Percentiles rank a stretch among this genome's conserved stretches.
Evolutionary conservation across 2,329 filamentous ascomycete species (phyloP).

Genomic region (Dendryphion nanum): DNA sequence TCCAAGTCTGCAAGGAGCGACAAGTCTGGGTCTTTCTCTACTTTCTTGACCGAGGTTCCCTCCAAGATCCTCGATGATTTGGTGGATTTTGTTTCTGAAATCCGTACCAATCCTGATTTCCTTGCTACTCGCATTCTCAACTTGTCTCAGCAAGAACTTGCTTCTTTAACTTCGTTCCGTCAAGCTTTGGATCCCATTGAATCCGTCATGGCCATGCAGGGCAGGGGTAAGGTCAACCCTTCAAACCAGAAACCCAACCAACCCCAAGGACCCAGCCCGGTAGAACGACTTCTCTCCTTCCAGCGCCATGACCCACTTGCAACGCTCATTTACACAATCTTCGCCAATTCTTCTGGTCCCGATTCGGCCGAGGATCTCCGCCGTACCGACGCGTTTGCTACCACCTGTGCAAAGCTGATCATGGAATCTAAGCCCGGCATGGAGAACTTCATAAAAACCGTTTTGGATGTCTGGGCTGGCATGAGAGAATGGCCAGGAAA

Average conservation of each 20-base stretch:
- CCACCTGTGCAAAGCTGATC: constrained; percentile 79
- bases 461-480: constrained; percentile 83
- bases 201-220: constrained; percentile 73
- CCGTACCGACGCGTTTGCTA: constrained; percentile 84
- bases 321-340: constrained; percentile 81
- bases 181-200: constrained; percentile 78
- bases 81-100: constrained; percentile 73
- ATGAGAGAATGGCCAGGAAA: constrained; percentile 89
- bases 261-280: constrained; percentile 59
- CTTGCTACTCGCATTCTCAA: constrained; percentile 77
- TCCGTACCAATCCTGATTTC: constrained; percentile 85
- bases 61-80: constrained; percentile 72
- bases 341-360: constrained; percentile 79
- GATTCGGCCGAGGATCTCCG: constrained; percentile 78
- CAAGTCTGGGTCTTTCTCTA: constrained; percentile 44
- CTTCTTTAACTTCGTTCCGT: constrained; percentile 74
- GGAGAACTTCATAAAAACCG: constrained; percentile 77
- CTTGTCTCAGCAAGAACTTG: constrained; percentile 73
- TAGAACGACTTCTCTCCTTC: constrained; percentile 83
- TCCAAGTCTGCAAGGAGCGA: constrained; percentile 40
- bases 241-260: constrained; percentile 46
- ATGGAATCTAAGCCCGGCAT: constrained; percentile 71
- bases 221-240: constrained; percentile 50
- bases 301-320: constrained; percentile 85
- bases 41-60: constrained; percentile 67